phyloP scores from a whole-genome alignment of 1,139 yeast genomes.

The Yamadazyma jaroonii region DNA sequence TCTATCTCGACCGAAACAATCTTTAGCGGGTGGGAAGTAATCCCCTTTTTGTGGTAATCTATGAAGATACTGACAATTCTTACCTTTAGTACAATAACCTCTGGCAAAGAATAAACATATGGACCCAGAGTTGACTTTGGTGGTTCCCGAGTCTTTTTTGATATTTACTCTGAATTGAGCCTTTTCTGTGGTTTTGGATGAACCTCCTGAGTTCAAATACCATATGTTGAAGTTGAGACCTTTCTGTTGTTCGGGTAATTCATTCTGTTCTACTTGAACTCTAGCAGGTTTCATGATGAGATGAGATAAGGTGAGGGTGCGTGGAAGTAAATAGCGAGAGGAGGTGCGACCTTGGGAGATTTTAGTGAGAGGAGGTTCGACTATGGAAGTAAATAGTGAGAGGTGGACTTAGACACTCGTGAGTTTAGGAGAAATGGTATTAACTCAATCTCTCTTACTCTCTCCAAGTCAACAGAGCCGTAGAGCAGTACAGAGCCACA shows the following conservation, averaged over 20 bases:
- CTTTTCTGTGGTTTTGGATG: slow-evolving; percentile 31
- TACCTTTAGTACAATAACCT: slow-evolving; percentile 82
- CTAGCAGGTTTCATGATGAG: slow-evolving; percentile 40
- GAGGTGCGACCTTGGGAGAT: background rate
- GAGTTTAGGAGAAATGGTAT: too few relatives aligned
- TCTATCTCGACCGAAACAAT: slow-evolving; percentile 92
- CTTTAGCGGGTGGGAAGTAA: slow-evolving; percentile 59
- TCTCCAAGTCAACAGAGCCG: too few relatives aligned
- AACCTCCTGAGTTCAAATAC: slow-evolving; percentile 79
- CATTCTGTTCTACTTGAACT: slow-evolving; percentile 68
- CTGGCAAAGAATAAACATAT: slow-evolving; percentile 85
- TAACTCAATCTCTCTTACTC: too few relatives aligned
- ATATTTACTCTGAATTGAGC: slow-evolving; percentile 56
- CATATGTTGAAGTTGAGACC: slow-evolving; percentile 83
- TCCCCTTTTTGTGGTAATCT: slow-evolving; percentile 59
- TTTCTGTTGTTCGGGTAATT: slow-evolving; percentile 67
- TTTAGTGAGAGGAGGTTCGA: background rate
- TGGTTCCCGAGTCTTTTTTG: slow-evolving; percentile 67
- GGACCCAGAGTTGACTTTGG: slow-evolving; percentile 57
- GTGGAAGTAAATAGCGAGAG: background rate
- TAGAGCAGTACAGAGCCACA: background rate
- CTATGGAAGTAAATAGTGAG: background rate
- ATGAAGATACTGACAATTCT: slow-evolving; percentile 73
- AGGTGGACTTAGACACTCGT: too few relatives aligned
- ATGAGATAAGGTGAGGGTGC: too few relatives aligned